Evolutionary conservation across 176 grass and related monocot species (phyloP).

Genomic region (Tillandsia fasciculata): DNA sequence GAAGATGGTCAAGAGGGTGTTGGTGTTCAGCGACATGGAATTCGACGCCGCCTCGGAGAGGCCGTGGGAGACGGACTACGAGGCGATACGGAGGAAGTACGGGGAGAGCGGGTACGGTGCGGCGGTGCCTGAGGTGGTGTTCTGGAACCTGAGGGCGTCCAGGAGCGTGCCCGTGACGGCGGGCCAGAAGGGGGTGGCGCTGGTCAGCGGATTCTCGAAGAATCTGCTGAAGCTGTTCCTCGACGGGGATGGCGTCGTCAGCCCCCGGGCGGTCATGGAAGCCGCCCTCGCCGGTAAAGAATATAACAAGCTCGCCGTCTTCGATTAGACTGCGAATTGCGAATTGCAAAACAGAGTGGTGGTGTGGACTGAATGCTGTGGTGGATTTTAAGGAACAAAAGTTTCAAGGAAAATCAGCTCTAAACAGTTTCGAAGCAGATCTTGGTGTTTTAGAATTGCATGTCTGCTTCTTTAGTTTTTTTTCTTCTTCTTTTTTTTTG

Average conservation of each 20-base stretch:
- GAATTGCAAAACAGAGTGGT: too few relatives aligned
- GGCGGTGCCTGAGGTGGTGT: constrained; percentile 48
- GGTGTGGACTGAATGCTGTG: too few relatives aligned
- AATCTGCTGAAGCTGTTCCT: constrained; percentile 71
- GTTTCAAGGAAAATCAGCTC: too few relatives aligned
- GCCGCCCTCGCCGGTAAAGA: constrained; percentile 41
- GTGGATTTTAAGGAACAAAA: too few relatives aligned
- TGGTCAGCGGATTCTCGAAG: constrained; percentile 78
- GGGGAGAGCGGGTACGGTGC: constrained; percentile 35
- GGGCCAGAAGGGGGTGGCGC: constrained; percentile 47
- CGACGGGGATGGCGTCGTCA: constrained; percentile 24
- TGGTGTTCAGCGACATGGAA: constrained; percentile 88
- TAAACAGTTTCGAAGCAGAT: too few relatives aligned
- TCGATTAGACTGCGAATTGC: constrained; percentile 21
- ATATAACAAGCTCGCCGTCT: constrained; percentile 47
- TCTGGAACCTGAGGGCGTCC: constrained; percentile 73
- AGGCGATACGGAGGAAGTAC: constrained; percentile 60
- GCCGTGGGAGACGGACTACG: constrained; percentile 76
- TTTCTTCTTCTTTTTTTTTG: too few relatives aligned
- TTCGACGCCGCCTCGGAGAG: constrained; percentile 52
- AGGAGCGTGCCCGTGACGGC: constrained; percentile 37
- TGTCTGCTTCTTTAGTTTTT: too few relatives aligned
- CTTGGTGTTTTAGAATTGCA: too few relatives aligned
- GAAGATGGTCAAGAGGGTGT: constrained; percentile 54
- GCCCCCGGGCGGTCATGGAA: constrained; percentile 46